Base-by-base conservation (phyloP, 73 alveolate genomes). In the Blepharisma japonicum region DNA sequence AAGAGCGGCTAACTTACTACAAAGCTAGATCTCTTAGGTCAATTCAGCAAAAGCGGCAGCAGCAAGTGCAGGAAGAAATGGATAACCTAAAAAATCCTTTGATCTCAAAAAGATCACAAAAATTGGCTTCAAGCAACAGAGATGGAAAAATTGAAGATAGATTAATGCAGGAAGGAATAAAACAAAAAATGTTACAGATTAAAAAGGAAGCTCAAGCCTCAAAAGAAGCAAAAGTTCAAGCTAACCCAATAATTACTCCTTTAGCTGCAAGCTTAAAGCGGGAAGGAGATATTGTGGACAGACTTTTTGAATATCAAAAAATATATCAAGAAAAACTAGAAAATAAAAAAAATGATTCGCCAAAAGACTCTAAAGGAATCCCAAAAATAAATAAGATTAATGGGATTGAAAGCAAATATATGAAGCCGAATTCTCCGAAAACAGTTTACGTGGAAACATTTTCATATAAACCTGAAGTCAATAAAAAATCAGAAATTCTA, bases 121-220 rank as follows among this genome's bases (percentile, higher is more conserved):
- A 61, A 61, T 9, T 61, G 47, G 23, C 23, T 2, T 14, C 23
- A n/a, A 61, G 23, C 14, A 20, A n/a, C 2, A 61, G 23, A 61
- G 74, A 61, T 14, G 74, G 74, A 25, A 61, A 61, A 61, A 25
- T 61, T 61, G 74, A 61, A 61, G 74, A 61, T 25, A n/a, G 74
- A n/a, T 39, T 61, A 14, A 61, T 61, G 74, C 74, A 61, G 46
- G 74, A 61, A 25, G 74, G 47, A 2, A 8, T 20, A 61, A 61
- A 61, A 5, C 14, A 39, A 61, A 61, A 61, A 61, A n/a, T 14
- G 23, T 4, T 14, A 5, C 47, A n/a, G 11, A 18, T 14, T 25
- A 39, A 61, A 61, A n/a, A 39, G 23, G 74, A 61, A 61, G 74
- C 74, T 4, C 14, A 61, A 4, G 0, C 5, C 48, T 14, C 14